Evolutionary conservation across 1,284 basidiomycete genomes (phyloP), one percentile per base, ranked within the genome.

Genomic region (Pisolithus thermaeus): DNA sequence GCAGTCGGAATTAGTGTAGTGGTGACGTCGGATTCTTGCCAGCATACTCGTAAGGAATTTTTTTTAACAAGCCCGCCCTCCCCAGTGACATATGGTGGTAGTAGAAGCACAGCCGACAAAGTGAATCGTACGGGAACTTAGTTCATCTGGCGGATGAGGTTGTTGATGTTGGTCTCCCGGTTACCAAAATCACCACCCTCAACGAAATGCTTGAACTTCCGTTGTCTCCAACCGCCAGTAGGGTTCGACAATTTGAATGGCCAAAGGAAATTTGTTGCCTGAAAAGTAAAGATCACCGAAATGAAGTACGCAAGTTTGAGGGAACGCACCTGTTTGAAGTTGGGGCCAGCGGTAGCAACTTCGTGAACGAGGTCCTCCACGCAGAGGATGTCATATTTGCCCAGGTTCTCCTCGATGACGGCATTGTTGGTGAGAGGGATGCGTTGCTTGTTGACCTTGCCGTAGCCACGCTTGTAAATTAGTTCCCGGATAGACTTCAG

Each of bases 211-310:
- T 87, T 92, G 87, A 98, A 96, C 80, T 99, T 99, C 70, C 93
- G 83, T 68, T 81, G 84, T 75, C 91, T 88, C 94, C 93, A 99
- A 65, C 97, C 97, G 62, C 97, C 96, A 65, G 83, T 98, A 54
- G 97, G 95, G 86, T 97, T 98, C 62, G 93, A 97, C 58, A 99
- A 89, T 75, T 99, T 98, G 86, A 99, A 98, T 28, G 97, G 94
- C 94, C 96, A 98, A 53, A 99, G 85, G 84, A 95, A 93, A 78
- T 92, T 92, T 62, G 90, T 84, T 54, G 87, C 91, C 84, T 88
- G 56, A n/a, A 52, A 42, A 37, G 35, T 36, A 12, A 12, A 30
- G 32, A 30, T 43, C 42, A 43, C 50, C 30, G 52, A 39, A 47
- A 20, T 6, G 3, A 20, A 39, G n/a, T 11, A 35, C 30, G 18